Evolutionary conservation across 495 filamentous ascomycete genomes (phyloP), one percentile per base, ranked within the genome.

Genomic region (Xylaria palmicola): DNA sequence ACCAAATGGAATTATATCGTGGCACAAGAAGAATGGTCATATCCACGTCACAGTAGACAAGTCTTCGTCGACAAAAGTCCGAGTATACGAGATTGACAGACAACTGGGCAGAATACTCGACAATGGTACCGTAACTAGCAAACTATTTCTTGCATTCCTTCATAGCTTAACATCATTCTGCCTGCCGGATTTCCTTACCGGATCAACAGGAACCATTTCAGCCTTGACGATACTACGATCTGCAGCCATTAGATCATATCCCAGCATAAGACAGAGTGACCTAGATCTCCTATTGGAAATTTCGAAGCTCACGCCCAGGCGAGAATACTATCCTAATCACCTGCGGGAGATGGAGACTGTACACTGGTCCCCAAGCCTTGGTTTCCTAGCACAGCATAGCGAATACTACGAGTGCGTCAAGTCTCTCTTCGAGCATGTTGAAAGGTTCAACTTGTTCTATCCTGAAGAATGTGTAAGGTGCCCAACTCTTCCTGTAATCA

Each of bases 181-280:
- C 39, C 59, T 88, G 0, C 77, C 81, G 0, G 88, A 91, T 60
- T 74, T 75, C 0, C 67, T 90, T 0, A 87, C 83, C 0, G 54
- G 64, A 0, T 74, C 71, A 17, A 89, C 85, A 4, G 88, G 88
- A 1, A 89, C 85, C 0, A 87, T 90, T 59, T 75, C 88, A 60
- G 78, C 81, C 0, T 66, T 90, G 1, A 51, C 64, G 0, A 78
- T 82, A 20, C 72, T 89, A 8, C 54, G 57, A 1, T 80, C 77
- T 1, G 80, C 81, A 17, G 71, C 81, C 0, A 57, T 83, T 0
- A 62, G 75, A 44, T 88, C 85, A 1, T 87, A 84, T 44, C 63
- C 67, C 9, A 59, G 56, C 4, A 70, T 88, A 2, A 60, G 67
- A 5, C 15, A 55, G 0, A 73, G 74, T 2, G 74, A 86, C 34